Percentiles rank a stretch among this genome's conserved stretches.
These are phyloP conservation scores for Aurifilum marmelostoma DNA, from an alignment of 2,329 filamentous ascomycete species.

Conservation along the genomic window DNA sequence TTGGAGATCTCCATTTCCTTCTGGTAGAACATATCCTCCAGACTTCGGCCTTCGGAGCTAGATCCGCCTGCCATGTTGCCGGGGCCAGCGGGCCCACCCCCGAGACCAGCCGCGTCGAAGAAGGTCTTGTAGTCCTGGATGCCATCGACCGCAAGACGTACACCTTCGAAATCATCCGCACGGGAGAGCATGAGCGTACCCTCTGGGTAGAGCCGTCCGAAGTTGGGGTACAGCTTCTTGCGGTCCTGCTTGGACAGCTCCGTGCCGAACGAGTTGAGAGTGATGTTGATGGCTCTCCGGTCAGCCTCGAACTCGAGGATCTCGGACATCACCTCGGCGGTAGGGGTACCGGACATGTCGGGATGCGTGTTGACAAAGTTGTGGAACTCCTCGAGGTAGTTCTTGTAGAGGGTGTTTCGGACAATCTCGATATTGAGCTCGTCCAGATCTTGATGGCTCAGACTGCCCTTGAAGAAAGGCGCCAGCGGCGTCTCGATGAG, in stretches of 20 bases:
- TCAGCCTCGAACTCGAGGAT: constrained; percentile 97
- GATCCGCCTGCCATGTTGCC: constrained; percentile 84
- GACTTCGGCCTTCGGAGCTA: constrained; percentile 80
- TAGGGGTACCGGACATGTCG: constrained; percentile 86
- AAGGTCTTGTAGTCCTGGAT: constrained; percentile 93
- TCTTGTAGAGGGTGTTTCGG: constrained; percentile 98
- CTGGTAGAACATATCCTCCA: constrained; percentile 98
- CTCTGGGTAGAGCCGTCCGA: constrained; percentile 90
- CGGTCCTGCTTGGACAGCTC: constrained; percentile 92
- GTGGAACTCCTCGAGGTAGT: constrained; percentile 98
- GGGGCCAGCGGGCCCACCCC: constrained; percentile 70
- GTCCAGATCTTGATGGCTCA: constrained; percentile 95
- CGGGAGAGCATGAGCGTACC: constrained; percentile 93
- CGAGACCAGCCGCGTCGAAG: constrained; percentile 87
- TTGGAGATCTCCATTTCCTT: constrained; percentile 99
- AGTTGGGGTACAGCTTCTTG: constrained; percentile 92
- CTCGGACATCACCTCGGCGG: constrained; percentile 92
- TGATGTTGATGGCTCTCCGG: constrained; percentile 96
- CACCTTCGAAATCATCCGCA: constrained; percentile 93
- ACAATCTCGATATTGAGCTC: constrained; percentile 99
- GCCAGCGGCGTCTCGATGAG: constrained; percentile 95
- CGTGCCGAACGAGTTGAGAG: constrained; percentile 96
- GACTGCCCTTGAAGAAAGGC: constrained; percentile 94
- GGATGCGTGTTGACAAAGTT: constrained; percentile 88
- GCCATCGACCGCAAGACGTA: constrained; percentile 89